These are phyloP conservation scores for Aureobasidium zeae DNA, from an alignment of 2,329 filamentous ascomycete species.

Conservation along the genomic window DNA sequence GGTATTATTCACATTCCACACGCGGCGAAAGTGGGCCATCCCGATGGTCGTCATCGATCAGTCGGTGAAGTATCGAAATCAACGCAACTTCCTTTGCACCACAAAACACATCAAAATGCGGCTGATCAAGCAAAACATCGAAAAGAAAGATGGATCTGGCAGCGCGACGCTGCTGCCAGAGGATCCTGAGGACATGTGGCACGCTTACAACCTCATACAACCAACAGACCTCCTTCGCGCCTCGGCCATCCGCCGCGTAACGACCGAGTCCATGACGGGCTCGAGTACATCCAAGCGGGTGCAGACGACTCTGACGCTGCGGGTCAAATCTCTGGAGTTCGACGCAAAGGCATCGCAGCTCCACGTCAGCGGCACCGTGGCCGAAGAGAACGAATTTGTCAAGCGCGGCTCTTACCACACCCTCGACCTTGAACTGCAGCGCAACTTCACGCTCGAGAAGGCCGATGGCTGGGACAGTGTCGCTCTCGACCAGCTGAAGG, in stretches of 20 bases:
- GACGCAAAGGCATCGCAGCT: constrained; percentile 59
- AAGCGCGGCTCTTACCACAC: constrained; percentile 61
- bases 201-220: constrained; percentile 64
- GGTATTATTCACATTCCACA: too few relatives aligned
- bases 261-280: constrained; percentile 51
- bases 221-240: constrained; percentile 56
- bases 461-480: constrained; percentile 82
- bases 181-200: constrained; percentile 73
- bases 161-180: constrained; percentile 58
- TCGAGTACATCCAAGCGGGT: constrained; percentile 55
- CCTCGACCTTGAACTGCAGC: constrained; percentile 74
- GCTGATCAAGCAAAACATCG: constrained; percentile 57
- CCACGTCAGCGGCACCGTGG: constrained; percentile 58
- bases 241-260: constrained; percentile 56
- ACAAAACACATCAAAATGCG: constrained; percentile 51
- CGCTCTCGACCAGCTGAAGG: constrained; percentile 64
- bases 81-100: too few relatives aligned
- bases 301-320: constrained; percentile 55
- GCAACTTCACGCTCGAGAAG: constrained; percentile 84
- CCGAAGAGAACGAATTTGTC: constrained; percentile 57
- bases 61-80: too few relatives aligned
- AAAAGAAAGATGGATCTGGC: constrained; percentile 54
- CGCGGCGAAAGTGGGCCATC: too few relatives aligned
- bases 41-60: too few relatives aligned
- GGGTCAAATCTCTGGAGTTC: constrained; percentile 58